These are phyloP conservation scores for Neurospora sp. DNA, from an alignment of 495 filamentous ascomycete species.

Conservation along the genomic window DNA sequence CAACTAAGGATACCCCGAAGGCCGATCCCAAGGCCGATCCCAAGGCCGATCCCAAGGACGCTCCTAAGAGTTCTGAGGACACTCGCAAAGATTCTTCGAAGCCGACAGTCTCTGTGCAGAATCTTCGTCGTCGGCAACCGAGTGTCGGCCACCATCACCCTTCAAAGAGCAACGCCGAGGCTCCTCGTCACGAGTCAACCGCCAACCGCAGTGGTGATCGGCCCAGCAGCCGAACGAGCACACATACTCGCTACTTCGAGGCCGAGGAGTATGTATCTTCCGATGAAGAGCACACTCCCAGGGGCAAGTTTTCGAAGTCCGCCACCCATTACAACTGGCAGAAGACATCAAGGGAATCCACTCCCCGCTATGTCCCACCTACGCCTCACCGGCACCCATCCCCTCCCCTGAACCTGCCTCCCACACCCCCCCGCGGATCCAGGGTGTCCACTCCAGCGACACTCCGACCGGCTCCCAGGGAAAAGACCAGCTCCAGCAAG, in stretches of 20 bases:
- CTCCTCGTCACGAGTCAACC: neutral
- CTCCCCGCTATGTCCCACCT: too few relatives aligned
- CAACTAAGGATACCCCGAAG: neutral
- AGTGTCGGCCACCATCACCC: neutral
- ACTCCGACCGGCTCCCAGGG: too few relatives aligned
- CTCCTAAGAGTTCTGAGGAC: too few relatives aligned
- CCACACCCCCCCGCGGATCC: too few relatives aligned
- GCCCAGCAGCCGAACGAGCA: neutral
- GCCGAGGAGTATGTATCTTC: neutral
- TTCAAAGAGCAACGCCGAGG: neutral
- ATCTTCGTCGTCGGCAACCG: neutral
- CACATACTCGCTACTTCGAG: neutral
- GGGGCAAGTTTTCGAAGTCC: accelerated
- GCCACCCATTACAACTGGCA: neutral
- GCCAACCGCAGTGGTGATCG: accelerated
- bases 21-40: too few relatives aligned
- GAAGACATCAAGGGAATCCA: too few relatives aligned
- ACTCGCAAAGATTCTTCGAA: too few relatives aligned
- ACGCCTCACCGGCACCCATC: too few relatives aligned
- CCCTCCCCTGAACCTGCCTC: too few relatives aligned
- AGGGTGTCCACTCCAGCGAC: too few relatives aligned
- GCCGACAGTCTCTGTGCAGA: neutral
- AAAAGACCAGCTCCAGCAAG: too few relatives aligned
- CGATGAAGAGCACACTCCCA: neutral
- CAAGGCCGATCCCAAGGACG: too few relatives aligned